A percentile compares a stretch with the other conserved stretches of the same genome.
Conservation (phyloP, 192 early-diverging fungal genomes). For the Coemansia sp. region DNA sequence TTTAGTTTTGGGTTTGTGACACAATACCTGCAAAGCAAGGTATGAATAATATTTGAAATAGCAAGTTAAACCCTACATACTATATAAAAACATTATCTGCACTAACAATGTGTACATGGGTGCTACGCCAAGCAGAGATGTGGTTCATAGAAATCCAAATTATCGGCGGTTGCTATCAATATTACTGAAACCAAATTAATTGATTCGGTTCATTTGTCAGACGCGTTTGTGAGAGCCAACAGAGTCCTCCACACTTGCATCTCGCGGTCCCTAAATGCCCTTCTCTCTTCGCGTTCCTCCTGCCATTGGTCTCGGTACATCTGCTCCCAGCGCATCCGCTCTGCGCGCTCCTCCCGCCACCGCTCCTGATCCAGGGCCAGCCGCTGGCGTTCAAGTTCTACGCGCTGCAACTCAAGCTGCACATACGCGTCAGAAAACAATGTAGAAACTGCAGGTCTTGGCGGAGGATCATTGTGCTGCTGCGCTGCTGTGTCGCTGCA, state of each 20-base stretch:
- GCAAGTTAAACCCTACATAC: no score
- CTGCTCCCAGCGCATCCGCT: constrained; percentile 28
- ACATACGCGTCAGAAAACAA: constrained; percentile 29
- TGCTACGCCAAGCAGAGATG: no score
- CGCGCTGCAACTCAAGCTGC: constrained; percentile 18
- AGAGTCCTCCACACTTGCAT: constrained; percentile 28
- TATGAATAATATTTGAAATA: no score
- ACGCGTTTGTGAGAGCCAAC: constrained; percentile 1
- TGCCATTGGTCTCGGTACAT: constrained; percentile 41
- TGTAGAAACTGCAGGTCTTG: constrained; percentile 1
- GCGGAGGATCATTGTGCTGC: not conserved
- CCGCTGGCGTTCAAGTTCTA: constrained; percentile 28
- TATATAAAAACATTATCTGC: no score
- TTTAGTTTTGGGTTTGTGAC: no score
- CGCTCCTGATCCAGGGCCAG: constrained; percentile 28
- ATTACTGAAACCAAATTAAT: no score
- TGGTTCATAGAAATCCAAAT: no score
- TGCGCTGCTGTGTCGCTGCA: not conserved
- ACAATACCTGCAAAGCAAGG: no score
- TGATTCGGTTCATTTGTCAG: not conserved
- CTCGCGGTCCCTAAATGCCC: constrained; percentile 26
- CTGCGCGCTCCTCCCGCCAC: constrained; percentile 33
- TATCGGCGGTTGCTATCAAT: no score
- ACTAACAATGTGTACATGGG: no score
- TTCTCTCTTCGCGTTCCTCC: constrained; percentile 31